Percentiles rank a stretch among this genome's conserved stretches.
These are phyloP conservation scores for Suillus sp. DNA, from an alignment of 768 basidiomycete genomes.

Conservation along the genomic window DNA sequence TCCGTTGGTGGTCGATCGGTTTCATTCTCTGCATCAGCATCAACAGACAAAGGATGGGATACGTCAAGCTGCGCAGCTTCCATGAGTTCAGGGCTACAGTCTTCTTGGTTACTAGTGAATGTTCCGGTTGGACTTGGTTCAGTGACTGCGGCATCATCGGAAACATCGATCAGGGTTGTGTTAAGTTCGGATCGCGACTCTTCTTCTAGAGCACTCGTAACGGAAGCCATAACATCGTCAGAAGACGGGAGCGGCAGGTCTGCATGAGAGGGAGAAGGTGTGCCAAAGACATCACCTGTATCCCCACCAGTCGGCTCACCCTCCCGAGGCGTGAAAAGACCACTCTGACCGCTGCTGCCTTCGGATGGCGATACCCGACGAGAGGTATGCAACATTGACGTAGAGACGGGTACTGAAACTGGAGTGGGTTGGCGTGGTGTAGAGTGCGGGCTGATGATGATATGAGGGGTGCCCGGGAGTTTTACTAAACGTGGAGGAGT, in stretches of 20 bases:
- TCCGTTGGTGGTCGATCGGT: not conserved
- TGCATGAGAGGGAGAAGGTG: conserved; percentile 1
- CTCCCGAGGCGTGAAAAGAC: conserved; percentile 42
- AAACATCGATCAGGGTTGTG: no score
- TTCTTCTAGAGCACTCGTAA: conserved; percentile 7
- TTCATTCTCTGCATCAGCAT: not conserved
- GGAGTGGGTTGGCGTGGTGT: conserved; percentile 14
- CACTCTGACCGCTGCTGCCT: conserved; percentile 22
- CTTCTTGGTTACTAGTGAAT: not conserved
- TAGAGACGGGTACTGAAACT: conserved; percentile 21
- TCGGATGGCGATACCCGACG: conserved; percentile 10
- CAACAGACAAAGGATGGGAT: not conserved
- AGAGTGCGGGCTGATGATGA: conserved; percentile 19
- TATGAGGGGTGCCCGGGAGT: conserved; percentile 24
- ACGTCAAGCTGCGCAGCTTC: not conserved
- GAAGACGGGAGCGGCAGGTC: not conserved
- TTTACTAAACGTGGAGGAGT: conserved; percentile 22
- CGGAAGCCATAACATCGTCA: conserved; percentile 8
- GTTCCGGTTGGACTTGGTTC: not conserved
- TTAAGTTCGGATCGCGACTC: not conserved
- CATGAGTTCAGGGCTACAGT: not conserved
- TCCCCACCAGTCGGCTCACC: conserved; percentile 5
- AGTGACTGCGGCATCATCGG: not conserved
- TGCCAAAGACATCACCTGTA: conserved; percentile 3
- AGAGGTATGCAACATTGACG: conserved; percentile 25